Base-by-base conservation (phyloP, 352 stramenopile genomes). In the Phytopythium aichiense region DNA sequence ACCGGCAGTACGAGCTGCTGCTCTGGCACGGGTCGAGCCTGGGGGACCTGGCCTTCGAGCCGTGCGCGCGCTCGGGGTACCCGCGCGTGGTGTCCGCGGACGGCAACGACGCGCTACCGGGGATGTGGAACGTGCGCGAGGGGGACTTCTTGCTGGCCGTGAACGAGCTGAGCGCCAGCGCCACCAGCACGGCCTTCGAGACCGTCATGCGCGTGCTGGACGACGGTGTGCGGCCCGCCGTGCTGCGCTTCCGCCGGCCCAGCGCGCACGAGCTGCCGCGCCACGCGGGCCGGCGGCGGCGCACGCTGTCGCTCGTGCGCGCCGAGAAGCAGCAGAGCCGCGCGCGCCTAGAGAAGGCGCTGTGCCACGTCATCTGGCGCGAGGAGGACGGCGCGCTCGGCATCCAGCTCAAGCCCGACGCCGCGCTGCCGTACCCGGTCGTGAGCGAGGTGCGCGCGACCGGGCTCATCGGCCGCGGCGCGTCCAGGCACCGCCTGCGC, bases 301-400 rank as follows among this genome's bases (percentile, higher is more conserved):
- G 59, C 11, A 18, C 38, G 28, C 65, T 63, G 6, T 43, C 56
- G 33, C 55, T 51, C 1, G 43, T 46, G n/a, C 68, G 62, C 7
- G 61, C 64, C 1, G 60, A 71, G 18, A 48, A 79, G n/a, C 65
- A 74, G 37, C 73, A 77, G 35, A 67, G 31, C 60, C 81, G 81
- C 51, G 75, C 87, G 49, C 69, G 75, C 7, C 73, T 88, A 6
- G 77, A 91, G 66, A 63, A 68, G 22, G 77, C 76, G 22, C 65
- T 91, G 50, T 83, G 77, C 56, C 87, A 91, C 61, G 58, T 91
- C 9, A 73, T 91, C 37, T 89, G 79, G 77, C 70, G 77, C 54
- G 81, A 91, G 65, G 81, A 89, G 55, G 77, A 89, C 56, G 77
- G 73, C 0, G 66, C 73, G 11, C 68, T 91, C 12, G 81, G 81